phyloP scores from a whole-genome alignment of 2,329 filamentous ascomycete species.

The Lizonia empirigonia region DNA sequence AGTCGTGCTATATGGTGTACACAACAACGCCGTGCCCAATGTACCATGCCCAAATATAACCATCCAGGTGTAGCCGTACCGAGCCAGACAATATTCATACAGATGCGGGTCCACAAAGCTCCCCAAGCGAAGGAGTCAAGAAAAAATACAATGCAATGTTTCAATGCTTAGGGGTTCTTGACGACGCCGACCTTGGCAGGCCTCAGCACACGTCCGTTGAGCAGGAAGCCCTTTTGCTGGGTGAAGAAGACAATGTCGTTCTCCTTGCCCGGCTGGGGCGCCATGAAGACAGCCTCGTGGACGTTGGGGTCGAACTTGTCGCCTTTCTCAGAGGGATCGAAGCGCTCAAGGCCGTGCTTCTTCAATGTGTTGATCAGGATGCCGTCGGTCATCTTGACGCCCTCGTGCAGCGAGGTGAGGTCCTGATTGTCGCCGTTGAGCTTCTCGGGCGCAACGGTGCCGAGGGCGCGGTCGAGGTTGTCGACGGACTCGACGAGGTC shows the following conservation, averaged over 20 bases:
- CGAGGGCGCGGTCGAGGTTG: constrained; percentile 92
- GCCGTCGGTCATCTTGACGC: constrained; percentile 91
- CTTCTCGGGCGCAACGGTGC: constrained; percentile 76
- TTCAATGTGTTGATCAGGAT: constrained; percentile 86
- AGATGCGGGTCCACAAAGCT: constrained; percentile 2
- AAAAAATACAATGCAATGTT: background rate
- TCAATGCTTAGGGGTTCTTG: constrained; percentile 69
- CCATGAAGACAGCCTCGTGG: constrained; percentile 96
- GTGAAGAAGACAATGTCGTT: constrained; percentile 89
- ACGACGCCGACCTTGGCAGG: constrained; percentile 96
- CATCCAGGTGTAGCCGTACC: constrained; percentile 13
- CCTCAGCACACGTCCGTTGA: constrained; percentile 87
- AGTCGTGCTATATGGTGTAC: constrained; percentile 5
- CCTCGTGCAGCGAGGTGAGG: constrained; percentile 79
- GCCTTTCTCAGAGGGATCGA: constrained; percentile 72
- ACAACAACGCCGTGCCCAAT: constrained; percentile 20
- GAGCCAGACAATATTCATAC: constrained; percentile 16
- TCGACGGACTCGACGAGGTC: constrained; percentile 95
- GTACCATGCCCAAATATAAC: constrained; percentile 13
- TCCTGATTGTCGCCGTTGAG: constrained; percentile 72
- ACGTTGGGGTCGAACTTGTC: constrained; percentile 95
- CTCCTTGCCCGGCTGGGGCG: constrained; percentile 83
- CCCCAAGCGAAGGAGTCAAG: background rate
- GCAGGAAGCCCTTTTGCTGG: constrained; percentile 93
- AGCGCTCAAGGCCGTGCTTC: constrained; percentile 92